A percentile compares a stretch with the other conserved stretches of the same genome.
These are phyloP conservation scores for Exophiala viscosa DNA, from an alignment of 2,329 filamentous ascomycete genomes.

Conservation along the genomic window DNA sequence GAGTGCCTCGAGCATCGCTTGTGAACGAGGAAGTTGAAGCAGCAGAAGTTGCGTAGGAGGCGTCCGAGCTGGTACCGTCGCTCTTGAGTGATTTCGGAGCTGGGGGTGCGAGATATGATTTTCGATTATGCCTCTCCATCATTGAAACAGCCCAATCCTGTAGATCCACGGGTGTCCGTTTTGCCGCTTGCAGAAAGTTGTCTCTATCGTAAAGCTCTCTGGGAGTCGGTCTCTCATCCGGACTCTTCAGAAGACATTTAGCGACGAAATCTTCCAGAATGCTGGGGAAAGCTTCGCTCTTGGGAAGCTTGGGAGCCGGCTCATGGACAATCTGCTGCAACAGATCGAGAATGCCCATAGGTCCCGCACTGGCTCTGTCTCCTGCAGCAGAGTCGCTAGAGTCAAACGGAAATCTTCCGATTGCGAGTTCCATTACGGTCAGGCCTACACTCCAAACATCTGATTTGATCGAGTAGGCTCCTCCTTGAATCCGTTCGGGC, in stretches of 20 bases:
- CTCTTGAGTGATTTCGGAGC: slow-evolving; percentile 72
- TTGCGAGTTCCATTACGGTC: slow-evolving; percentile 93
- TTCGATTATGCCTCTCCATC: slow-evolving; percentile 93
- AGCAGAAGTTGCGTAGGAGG: slow-evolving; percentile 29
- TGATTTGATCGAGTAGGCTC: slow-evolving; percentile 95
- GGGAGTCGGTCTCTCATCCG: slow-evolving; percentile 83
- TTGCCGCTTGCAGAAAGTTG: slow-evolving; percentile 91
- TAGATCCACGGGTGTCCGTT: slow-evolving; percentile 90
- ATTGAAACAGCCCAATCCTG: slow-evolving; percentile 89
- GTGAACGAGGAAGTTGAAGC: slow-evolving; percentile 35
- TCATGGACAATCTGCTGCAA: slow-evolving; percentile 97
- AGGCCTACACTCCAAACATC: slow-evolving; percentile 98
- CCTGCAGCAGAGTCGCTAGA: slow-evolving; percentile 73
- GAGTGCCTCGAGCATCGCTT: slow-evolving; percentile 32
- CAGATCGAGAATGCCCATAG: slow-evolving; percentile 91
- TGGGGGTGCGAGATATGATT: slow-evolving; percentile 84
- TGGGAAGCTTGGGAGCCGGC: slow-evolving; percentile 85
- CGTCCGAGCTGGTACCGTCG: slow-evolving; percentile 35
- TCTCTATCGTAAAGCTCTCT: slow-evolving; percentile 91
- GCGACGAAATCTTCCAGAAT: slow-evolving; percentile 97
- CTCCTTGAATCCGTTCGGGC: slow-evolving; percentile 93
- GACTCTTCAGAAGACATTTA: slow-evolving; percentile 87
- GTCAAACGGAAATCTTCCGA: slow-evolving; percentile 94
- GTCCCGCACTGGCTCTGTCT: slow-evolving; percentile 62
- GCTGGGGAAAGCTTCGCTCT: slow-evolving; percentile 93